These are phyloP conservation scores for Chrysosporium keratinophilum DNA, from an alignment of 2,329 filamentous ascomycete species.

Conservation along the genomic window DNA sequence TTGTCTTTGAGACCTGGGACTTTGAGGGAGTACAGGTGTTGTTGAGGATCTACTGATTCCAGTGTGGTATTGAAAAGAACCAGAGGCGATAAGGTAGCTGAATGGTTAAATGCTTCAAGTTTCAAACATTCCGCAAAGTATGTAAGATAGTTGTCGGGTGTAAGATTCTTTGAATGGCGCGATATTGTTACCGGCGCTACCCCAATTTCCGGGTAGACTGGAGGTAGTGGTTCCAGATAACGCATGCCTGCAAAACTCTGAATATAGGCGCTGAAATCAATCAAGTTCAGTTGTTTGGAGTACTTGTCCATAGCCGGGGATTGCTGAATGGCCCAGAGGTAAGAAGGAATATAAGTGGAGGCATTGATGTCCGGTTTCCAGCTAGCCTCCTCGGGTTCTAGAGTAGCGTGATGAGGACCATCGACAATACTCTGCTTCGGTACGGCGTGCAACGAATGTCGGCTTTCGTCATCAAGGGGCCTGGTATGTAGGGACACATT, in stretches of 20 bases:
- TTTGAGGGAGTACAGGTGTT: conserved; percentile 19
- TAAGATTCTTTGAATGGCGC: conserved; percentile 11
- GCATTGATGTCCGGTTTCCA: conserved; percentile 21
- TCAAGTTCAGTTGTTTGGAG: conserved; percentile 15
- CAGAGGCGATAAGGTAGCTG: conserved; percentile 15
- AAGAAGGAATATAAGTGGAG: conserved; percentile 19
- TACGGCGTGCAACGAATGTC: not conserved
- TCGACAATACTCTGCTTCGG: not conserved
- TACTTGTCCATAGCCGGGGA: conserved; percentile 18
- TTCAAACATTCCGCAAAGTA: conserved; percentile 22
- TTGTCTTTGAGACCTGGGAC: conserved; percentile 22
- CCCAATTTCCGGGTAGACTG: conserved; percentile 13
- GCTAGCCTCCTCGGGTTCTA: not conserved
- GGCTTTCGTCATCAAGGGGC: not conserved
- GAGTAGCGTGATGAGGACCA: not conserved
- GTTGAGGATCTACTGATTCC: conserved; percentile 5
- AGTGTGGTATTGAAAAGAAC: conserved; percentile 18
- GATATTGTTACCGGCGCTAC: conserved; percentile 11
- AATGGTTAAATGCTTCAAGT: conserved; percentile 19
- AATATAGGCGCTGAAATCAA: conserved; percentile 20
- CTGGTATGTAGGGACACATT: not conserved
- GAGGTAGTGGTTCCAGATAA: conserved; percentile 17
- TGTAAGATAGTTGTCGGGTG: conserved; percentile 15
- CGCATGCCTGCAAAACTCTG: conserved; percentile 17
- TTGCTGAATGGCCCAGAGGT: conserved; percentile 21